Evolutionary conservation across 257 asterid genomes (phyloP).

Genomic region (Primulina eburnea): DNA sequence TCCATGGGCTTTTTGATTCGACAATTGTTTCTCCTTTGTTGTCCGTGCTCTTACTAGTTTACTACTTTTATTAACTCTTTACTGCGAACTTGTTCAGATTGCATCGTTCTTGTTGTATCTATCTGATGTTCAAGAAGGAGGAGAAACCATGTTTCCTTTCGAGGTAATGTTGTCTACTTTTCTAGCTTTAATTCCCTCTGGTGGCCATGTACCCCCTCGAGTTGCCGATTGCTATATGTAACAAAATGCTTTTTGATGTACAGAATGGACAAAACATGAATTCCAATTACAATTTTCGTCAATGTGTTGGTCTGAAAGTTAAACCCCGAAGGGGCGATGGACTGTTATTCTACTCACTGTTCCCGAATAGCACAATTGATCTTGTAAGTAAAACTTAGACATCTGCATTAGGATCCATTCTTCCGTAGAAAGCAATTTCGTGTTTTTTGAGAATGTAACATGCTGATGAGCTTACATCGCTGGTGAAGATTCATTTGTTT

Average conservation of each 20-base stretch:
- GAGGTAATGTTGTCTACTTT: constrained; percentile 46
- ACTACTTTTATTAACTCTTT: not conserved
- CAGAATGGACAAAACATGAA: constrained; percentile 70
- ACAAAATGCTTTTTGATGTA: constrained; percentile 12
- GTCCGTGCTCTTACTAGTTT: not conserved
- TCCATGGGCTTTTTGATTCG: not conserved
- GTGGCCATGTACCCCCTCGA: not conserved
- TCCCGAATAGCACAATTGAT: constrained; percentile 75
- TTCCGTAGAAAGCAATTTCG: not conserved
- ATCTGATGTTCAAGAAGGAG: constrained; percentile 90
- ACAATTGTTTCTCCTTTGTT: not conserved
- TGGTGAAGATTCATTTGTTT: not conserved
- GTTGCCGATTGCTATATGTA: not conserved
- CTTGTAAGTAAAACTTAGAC: not conserved
- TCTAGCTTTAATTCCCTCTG: not conserved
- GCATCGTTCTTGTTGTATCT: constrained; percentile 83
- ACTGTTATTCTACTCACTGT: constrained; percentile 71
- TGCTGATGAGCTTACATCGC: not conserved
- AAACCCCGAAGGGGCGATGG: constrained; percentile 88
- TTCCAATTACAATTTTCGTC: constrained; percentile 45
- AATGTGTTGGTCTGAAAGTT: constrained; percentile 79
- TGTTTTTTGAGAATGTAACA: not conserved
- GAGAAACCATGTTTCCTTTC: constrained; percentile 92
- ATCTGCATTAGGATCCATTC: not conserved
- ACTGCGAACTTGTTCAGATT: constrained; percentile 36